Evolutionary conservation across 306 rosid genomes (phyloP).

Genomic region (Arachis hypogaea): DNA sequence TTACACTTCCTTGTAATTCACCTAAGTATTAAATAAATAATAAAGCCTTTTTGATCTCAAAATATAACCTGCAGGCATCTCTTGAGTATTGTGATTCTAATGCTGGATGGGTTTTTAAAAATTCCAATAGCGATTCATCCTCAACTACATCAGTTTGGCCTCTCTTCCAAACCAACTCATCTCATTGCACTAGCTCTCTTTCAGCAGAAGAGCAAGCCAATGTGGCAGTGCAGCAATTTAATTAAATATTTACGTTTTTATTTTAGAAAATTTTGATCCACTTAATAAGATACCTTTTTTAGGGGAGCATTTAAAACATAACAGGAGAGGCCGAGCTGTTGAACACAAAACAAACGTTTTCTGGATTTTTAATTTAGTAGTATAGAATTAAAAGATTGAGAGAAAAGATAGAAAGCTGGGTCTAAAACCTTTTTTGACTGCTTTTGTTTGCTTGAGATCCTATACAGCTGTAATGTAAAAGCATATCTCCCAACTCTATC

Average conservation of each 20-base stretch:
- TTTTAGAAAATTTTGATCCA: no score
- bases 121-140: neutral
- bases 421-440: slow-evolving; percentile 55
- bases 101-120: slow-evolving; percentile 7
- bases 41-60: neutral
- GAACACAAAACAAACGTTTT: slow-evolving; percentile 58
- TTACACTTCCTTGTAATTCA: neutral
- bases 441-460: slow-evolving; percentile 30
- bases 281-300: neutral
- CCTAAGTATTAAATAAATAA: neutral
- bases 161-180: neutral
- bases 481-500: slow-evolving; percentile 24
- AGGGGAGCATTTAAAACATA: slow-evolving; percentile 71
- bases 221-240: slow-evolving; percentile 29
- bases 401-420: slow-evolving; percentile 49
- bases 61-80: slow-evolving; percentile 3
- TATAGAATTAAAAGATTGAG: neutral
- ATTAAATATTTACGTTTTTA: no score
- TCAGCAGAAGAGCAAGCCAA: slow-evolving; percentile 35
- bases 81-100: neutral
- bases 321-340: slow-evolving; percentile 73
- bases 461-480: slow-evolving; percentile 59
- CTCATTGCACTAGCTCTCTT: neutral
- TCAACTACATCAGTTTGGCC: slow-evolving; percentile 41
- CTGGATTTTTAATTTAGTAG: neutral